Base-by-base conservation (phyloP, 768 basidiomycete species). In the Boletus rubroflammeus region DNA sequence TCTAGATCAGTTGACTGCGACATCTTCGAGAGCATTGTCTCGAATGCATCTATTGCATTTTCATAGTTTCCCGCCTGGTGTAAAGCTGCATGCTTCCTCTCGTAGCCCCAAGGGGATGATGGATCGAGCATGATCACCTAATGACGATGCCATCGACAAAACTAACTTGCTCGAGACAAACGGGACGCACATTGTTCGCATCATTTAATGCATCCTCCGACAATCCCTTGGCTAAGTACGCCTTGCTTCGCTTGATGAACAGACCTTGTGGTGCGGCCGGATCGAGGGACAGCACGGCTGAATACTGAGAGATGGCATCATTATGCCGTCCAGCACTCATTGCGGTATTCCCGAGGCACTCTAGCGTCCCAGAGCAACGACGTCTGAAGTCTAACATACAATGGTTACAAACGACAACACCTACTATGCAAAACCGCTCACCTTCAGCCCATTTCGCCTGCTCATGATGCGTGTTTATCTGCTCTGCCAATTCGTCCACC, bases 211-310 rank as follows among this genome's bases (percentile, higher is more conserved):
- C 54, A 7, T 23, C 42, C 19, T 47, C 29, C 49, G 35, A 48
- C 13, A 2, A 28, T 11, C 43, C 45, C 6, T 14, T 40, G 21
- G 39, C 21, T 6, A 40, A 6, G 40, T 51, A 8, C 6, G 58
- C 60, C 21, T 51, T 48, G 42, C 60, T 59, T 32, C 60, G 59
- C 38, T 49, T 49, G 11, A 34, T 11, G 2, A 58, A 21, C 3
- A 60, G 23, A 52, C 3, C 2, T 13, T 39, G 40, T 2, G 53
- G 17, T 1, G 13, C 2, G 2, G 21, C 1, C 0, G 39, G 47
- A 35, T 29, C 3, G 1, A 60, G 44, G 1, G 48, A 46, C 14
- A 60, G 36, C 13, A 34, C 39, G 5, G 25, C 10, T 0, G 57
- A 50, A 28, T 59, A 55, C 1, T 42, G 43, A 5, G 17, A 39